These are phyloP conservation scores for Neospora caninum DNA, from an alignment of 169 alveolate genomes.

Conservation along the genomic window DNA sequence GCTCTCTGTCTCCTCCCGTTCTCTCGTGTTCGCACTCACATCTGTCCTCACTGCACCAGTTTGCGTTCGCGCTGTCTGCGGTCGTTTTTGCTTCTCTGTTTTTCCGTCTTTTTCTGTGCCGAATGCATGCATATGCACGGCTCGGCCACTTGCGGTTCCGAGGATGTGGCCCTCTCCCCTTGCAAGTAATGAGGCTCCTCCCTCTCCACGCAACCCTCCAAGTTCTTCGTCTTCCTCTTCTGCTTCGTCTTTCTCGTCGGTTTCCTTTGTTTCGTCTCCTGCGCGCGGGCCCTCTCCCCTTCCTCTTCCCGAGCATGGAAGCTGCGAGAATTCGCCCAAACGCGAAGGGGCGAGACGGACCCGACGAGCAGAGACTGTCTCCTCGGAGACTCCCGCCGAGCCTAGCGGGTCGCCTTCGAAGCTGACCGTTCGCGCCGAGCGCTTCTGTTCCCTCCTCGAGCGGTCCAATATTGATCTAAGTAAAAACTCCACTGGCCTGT, in stretches of 20 bases:
- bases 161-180: too few species aligned
- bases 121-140: too few species aligned
- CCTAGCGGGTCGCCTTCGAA: neutral
- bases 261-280: neutral
- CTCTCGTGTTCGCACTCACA: too few species aligned
- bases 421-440: constrained; percentile 35
- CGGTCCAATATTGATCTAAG: neutral
- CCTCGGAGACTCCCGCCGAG: neutral
- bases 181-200: neutral
- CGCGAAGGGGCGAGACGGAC: neutral
- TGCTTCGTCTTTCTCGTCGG: neutral
- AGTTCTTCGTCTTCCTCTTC: neutral
- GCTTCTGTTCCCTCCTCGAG: neutral
- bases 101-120: too few species aligned
- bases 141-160: too few species aligned
- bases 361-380: neutral
- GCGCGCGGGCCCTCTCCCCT: neutral
- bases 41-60: too few species aligned
- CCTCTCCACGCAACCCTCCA: neutral
- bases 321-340: neutral
- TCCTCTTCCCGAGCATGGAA: neutral
- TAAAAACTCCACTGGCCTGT: too few species aligned
- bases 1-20: too few species aligned
- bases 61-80: too few species aligned
- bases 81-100: too few species aligned